Percentiles rank a stretch among this genome's conserved stretches.
These are phyloP conservation scores for Boletus sp. DNA, from an alignment of 768 basidiomycete genomes.

Conservation along the genomic window DNA sequence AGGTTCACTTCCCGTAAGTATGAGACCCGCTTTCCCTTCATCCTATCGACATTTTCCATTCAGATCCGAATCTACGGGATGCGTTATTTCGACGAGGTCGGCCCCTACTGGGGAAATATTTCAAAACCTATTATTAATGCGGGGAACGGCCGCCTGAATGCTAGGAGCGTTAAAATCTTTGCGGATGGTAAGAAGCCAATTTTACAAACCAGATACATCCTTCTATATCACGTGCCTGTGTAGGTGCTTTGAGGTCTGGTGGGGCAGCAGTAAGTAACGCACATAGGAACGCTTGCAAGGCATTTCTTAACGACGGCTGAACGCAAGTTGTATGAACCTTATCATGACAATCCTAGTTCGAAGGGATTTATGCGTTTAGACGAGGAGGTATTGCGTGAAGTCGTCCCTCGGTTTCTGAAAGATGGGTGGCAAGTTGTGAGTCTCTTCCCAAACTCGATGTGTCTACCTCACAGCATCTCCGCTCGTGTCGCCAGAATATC, in stretches of 20 bases:
- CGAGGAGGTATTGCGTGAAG: slow-evolving; percentile 55
- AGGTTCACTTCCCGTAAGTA: slow-evolving; percentile 57
- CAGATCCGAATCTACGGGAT: slow-evolving; percentile 79
- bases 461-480: not conserved
- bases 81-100: slow-evolving; percentile 65
- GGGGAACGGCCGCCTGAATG: slow-evolving; percentile 61
- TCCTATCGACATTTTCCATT: not conserved
- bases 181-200: slow-evolving; percentile 42
- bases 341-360: slow-evolving; percentile 73
- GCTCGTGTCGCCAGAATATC: slow-evolving; percentile 57
- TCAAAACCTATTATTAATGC: slow-evolving; percentile 53
- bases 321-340: slow-evolving; percentile 72
- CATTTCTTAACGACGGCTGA: not conserved
- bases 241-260: slow-evolving; percentile 84
- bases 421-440: slow-evolving; percentile 92
- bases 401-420: slow-evolving; percentile 67
- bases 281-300: not conserved
- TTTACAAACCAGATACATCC: not conserved
- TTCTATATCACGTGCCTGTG: not conserved
- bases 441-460: slow-evolving; percentile 5
- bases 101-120: slow-evolving; percentile 72
- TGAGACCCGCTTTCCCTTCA: slow-evolving; percentile 4
- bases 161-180: slow-evolving; percentile 80
- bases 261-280: slow-evolving; percentile 70
- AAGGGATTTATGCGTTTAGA: slow-evolving; percentile 76